Evolutionary conservation across 306 rosid genomes (phyloP), one percentile per base, ranked within the genome.

Genomic region (Ormosia semicastrata): DNA sequence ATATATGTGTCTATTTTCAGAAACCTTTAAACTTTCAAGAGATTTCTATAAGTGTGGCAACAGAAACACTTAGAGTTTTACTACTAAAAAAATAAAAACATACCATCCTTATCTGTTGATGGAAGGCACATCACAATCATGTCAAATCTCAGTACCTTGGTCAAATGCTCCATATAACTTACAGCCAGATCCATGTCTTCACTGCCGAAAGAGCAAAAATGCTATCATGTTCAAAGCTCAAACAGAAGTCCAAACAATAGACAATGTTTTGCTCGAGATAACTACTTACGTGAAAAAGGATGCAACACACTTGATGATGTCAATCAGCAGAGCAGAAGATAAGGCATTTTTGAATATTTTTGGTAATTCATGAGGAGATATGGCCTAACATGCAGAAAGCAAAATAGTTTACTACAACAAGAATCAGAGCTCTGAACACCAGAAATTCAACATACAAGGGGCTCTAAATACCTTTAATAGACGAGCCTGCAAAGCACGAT

Each of bases 291-390:
- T 53, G 88, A 91, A 96, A 89, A 93, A 91, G 66, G 97, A 82
- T 34, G 96, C 85, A 56, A 90, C 77, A 50, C 99, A 96, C 83
- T 91, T 93, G 80, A 96, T 82, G 58, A 93, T 92, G 86, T 92
- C 98, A 37, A 89, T 54, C 39, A 96, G 89, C 47, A 93, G 44
- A 76, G 89, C 81, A 84, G 93, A 89, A 47, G 97, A 89, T 84
- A 93, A 77, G 36, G 98, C 92, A 89, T 89, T 92, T 85, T 90
- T 96, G 83, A 93, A 96, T 87, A 96, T 87, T 82, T 90, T 90
- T 0, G 94, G 97, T 63, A 96, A 83, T 29, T 82, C 85, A 36
- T 66, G 77, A 66, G 98, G 97, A 75, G 97, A 83, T 71, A 88
- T 69, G 65, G 92, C 87, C 99, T 96, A 84, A 34, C 64, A 64